Base-by-base conservation (phyloP, 768 basidiomycete genomes). In the Strobilomyces confusus region DNA sequence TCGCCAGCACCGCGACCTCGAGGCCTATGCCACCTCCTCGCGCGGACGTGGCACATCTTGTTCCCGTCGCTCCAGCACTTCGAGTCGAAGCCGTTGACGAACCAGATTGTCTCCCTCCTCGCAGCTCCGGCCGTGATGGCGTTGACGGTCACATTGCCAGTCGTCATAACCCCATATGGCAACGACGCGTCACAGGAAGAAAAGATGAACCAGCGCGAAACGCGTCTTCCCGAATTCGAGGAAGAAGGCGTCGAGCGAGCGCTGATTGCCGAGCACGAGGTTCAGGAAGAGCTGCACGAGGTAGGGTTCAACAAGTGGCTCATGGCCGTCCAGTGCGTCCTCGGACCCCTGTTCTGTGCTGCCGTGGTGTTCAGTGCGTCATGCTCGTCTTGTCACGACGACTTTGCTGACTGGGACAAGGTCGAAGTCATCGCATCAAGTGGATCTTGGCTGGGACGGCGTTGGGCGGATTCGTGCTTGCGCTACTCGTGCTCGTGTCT, bases 61-160 rank as follows among this genome's bases (percentile, higher is more conserved):
- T 95, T 95, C 70, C 95, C 95, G 0, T 89, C 93, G 0, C 72
- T 98, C 1, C 84, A 86, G 51, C 76, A 81, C 46, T 89, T 97
- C 68, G 54, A 72, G 25, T 74, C 77, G 22, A 93, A 95, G 69
- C 84, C 85, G 17, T 59, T 84, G 46, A 59, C 87, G 12, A 87
- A 86, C 1, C 83, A 83, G 70, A 72, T 90, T 29, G 87, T 89
- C 0, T 81, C 86, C 0, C 59, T 95, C 23, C 79, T 97, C 51
- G 92, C 93, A 4, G 83, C 87, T 0, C 95, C 95, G 2, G 92
- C 93, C 2, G 84, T 99, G 2, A 73, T 97, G 68, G 75, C 78
- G 4, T 73, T 99, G 45, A 98, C 95, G 0, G 58, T 98, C 19
- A 98, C 95, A 0, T 74, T 98, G 11, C 94, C 94, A 5, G 95